Evolutionary conservation across 106 monocot species (phyloP).

Genomic region (Dendrobium chrysotoxum): DNA sequence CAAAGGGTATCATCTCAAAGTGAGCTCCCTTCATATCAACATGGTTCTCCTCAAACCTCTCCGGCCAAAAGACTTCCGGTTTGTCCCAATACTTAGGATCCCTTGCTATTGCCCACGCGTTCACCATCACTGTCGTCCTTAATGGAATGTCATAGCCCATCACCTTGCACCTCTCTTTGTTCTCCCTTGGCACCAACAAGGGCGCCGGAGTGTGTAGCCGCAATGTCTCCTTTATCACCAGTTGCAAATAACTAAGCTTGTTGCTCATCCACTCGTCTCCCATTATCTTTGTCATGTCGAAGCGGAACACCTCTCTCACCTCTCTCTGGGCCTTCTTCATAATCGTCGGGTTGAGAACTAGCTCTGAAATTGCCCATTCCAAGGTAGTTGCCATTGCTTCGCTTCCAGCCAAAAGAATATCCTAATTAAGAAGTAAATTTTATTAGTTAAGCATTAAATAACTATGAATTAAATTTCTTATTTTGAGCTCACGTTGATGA

Average conservation of each 20-base stretch:
- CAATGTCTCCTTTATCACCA: constrained; percentile 13
- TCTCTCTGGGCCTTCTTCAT: background rate
- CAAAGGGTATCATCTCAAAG: constrained; percentile 15
- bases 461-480: too few species aligned
- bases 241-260: background rate
- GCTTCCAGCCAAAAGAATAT: background rate
- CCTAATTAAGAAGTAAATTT: background rate
- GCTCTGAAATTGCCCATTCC: constrained; percentile 7
- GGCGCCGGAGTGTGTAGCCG: constrained; percentile 9
- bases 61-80: constrained; percentile 10
- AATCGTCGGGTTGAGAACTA: background rate
- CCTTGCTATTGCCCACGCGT: constrained; percentile 17
- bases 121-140: constrained; percentile 8
- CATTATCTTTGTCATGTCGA: background rate
- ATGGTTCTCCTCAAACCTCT: constrained; percentile 6
- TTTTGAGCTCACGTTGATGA: constrained; percentile 12
- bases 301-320: background rate
- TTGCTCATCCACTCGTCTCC: background rate
- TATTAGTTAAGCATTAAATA: too few species aligned
- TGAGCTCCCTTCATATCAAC: background rate
- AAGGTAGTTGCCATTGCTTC: background rate
- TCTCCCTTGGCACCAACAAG: constrained; percentile 8
- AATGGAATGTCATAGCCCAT: constrained; percentile 1
- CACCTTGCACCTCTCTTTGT: background rate
- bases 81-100: constrained; percentile 12